Percentiles rank a stretch among this genome's conserved stretches.
Evolutionary conservation across 1,139 yeast genomes (phyloP).

Genomic region (Sugiyamaella sp.): DNA sequence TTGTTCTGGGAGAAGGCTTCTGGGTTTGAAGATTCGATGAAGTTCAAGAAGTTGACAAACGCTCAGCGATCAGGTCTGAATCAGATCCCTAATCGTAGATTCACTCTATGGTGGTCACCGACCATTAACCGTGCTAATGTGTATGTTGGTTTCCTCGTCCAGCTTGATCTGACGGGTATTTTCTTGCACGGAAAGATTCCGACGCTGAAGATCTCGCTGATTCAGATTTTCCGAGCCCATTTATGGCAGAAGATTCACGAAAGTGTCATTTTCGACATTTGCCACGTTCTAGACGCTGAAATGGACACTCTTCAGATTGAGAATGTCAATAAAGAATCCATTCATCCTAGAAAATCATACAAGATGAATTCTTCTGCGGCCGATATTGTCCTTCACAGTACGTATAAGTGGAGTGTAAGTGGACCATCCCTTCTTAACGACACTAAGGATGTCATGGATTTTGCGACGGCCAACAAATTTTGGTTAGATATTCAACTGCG

Average conservation of each 20-base stretch:
- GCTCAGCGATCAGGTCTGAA: slow-evolving; percentile 97
- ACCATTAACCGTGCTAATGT: slow-evolving; percentile 98
- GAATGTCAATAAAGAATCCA: slow-evolving; percentile 84
- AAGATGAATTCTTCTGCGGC: slow-evolving; percentile 97
- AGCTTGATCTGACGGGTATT: slow-evolving; percentile 93
- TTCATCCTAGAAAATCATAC: slow-evolving; percentile 96
- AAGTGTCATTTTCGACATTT: slow-evolving; percentile 87
- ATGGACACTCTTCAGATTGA: slow-evolving; percentile 83
- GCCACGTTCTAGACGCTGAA: slow-evolving; percentile 90
- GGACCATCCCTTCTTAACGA: slow-evolving; percentile 74
- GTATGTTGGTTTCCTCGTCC: slow-evolving; percentile 96
- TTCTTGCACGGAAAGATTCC: slow-evolving; percentile 98
- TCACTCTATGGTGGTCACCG: slow-evolving; percentile 99
- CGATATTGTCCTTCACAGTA: slow-evolving; percentile 76
- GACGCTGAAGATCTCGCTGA: slow-evolving; percentile 89
- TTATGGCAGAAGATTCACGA: slow-evolving; percentile 99
- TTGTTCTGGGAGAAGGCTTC: slow-evolving; percentile 97
- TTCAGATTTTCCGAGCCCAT: slow-evolving; percentile 97
- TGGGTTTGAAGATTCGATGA: slow-evolving; percentile 95
- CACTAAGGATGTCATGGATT: slow-evolving; percentile 44
- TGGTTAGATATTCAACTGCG: slow-evolving; percentile 97
- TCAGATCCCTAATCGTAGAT: slow-evolving; percentile 96
- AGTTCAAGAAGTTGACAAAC: slow-evolving; percentile 90
- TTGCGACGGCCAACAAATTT: slow-evolving; percentile 64
- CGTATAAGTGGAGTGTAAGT: slow-evolving; percentile 83